phyloP scores from a whole-genome alignment of 257 asterid genomes.

The Asclepias syriaca region DNA sequence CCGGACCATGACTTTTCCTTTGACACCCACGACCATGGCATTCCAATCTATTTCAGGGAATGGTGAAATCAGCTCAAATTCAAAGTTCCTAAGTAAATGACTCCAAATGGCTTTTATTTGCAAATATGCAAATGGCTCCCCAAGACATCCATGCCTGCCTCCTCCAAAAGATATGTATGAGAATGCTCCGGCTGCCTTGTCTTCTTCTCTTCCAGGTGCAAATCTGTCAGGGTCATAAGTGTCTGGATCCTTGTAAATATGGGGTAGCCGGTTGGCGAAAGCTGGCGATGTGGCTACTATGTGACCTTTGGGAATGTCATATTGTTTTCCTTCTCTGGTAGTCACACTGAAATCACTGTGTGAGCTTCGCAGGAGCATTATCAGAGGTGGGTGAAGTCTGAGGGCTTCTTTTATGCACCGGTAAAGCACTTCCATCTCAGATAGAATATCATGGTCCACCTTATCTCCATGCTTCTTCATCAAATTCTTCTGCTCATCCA shows the following conservation, averaged over 20 bases:
- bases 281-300: slow-evolving; percentile 35
- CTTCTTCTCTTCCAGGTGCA: slow-evolving; percentile 83
- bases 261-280: slow-evolving; percentile 42
- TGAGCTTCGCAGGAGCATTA: slow-evolving; percentile 84
- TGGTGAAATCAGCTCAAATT: slow-evolving; percentile 43
- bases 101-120: slow-evolving; percentile 97
- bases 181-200: slow-evolving; percentile 84
- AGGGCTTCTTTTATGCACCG: slow-evolving; percentile 88
- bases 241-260: slow-evolving; percentile 67
- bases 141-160: slow-evolving; percentile 92
- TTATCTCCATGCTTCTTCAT: slow-evolving; percentile 57
- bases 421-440: slow-evolving; percentile 83
- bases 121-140: slow-evolving; percentile 94
- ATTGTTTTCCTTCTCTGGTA: slow-evolving; percentile 70
- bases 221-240: slow-evolving; percentile 82
- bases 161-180: slow-evolving; percentile 94
- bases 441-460: slow-evolving; percentile 76
- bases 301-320: slow-evolving; percentile 51
- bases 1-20: slow-evolving; percentile 40
- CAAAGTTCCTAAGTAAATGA: slow-evolving; percentile 86
- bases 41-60: slow-evolving; percentile 60
- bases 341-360: slow-evolving; percentile 75
- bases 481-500: slow-evolving; percentile 69
- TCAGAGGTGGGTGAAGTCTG: slow-evolving; percentile 92
- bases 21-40: slow-evolving; percentile 56